Evolutionary conservation across 805 yeast genomes (phyloP), one percentile per base, ranked within the genome.

Genomic region (Candida xiaguanensis): DNA sequence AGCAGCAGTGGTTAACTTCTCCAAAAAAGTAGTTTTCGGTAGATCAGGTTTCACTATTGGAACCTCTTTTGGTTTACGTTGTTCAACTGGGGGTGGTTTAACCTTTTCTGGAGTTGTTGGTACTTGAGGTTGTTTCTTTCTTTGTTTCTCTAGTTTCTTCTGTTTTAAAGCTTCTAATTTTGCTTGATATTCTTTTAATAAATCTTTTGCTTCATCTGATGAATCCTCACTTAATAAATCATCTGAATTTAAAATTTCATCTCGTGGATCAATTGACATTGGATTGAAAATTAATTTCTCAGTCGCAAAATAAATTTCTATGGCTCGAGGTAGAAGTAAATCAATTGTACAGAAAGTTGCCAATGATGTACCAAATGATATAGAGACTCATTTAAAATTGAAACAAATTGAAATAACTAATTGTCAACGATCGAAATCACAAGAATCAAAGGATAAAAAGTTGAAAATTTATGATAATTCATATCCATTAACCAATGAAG

Each of bases 271-370:
- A n/a, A 50, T 51, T 58, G 55, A 52, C 32, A 22, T 19, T 13
- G 31, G 13, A 20, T 7, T 7, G 19, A 36, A 29, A 20, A 28
- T 6, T 23, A 12, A 19, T n/a, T n/a, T n/a, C n/a, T n/a, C n/a
- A n/a, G n/a, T n/a, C n/a, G n/a, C n/a, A n/a, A n/a, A n/a, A n/a
- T 7, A 8, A 8, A 12, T n/a, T 19, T 19, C 27, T 19, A 67
- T 67, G 73, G 44, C 64, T 36, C 61, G 80, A 43, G 66, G 70
- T 6, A 65, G 88, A 51, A 70, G 81, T 39, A 72, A 75, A 43
- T 81, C 89, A 2, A 73, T 80, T 44, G 87, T 82, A 1, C 78
- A 78, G 36, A 59, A 65, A 22, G 79, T 82, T 34, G 88, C 88
- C 0, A 57, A 70, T 31, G 75, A 72, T 25, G 67, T 71, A 8